A percentile compares a stretch with the other conserved stretches of the same genome.
Conservation (phyloP, 1,284 basidiomycete genomes). For the Sanghuangporus weigelae region DNA sequence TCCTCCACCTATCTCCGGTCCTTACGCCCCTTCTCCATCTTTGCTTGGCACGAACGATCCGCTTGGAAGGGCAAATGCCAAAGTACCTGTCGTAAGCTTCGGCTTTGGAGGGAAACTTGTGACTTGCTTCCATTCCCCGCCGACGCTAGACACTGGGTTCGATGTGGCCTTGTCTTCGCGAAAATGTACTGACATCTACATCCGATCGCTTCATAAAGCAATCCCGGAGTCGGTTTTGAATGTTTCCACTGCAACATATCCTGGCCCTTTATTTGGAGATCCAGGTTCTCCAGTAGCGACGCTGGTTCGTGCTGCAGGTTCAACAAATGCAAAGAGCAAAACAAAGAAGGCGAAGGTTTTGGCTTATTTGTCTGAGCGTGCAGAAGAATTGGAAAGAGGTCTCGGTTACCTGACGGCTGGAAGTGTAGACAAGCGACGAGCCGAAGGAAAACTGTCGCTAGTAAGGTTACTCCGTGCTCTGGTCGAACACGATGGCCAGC, state of each 20-base stretch:
- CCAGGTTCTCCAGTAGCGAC: slow-evolving; percentile 60
- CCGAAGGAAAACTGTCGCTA: slow-evolving; percentile 76
- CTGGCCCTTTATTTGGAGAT: slow-evolving; percentile 83
- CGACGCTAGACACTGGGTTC: slow-evolving; percentile 63
- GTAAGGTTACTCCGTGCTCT: slow-evolving; percentile 72
- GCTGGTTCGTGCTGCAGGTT: slow-evolving; percentile 59
- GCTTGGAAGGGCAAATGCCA: slow-evolving; percentile 65
- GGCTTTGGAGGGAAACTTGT: slow-evolving; percentile 87
- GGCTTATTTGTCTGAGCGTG: slow-evolving; percentile 72
- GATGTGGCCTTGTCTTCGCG: slow-evolving; percentile 73
- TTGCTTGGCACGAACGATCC: slow-evolving; percentile 80
- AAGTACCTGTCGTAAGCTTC: slow-evolving; percentile 79
- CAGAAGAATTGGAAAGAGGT: slow-evolving; percentile 72
- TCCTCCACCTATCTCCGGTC: slow-evolving; percentile 25
- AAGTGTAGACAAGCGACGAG: slow-evolving; percentile 47
- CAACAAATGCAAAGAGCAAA: slow-evolving; percentile 55
- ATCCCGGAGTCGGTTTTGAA: slow-evolving; percentile 66
- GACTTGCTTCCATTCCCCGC: slow-evolving; percentile 78
- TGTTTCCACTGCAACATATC: slow-evolving; percentile 55
- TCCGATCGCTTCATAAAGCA: slow-evolving; percentile 63
- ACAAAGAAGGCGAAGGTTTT: slow-evolving; percentile 78
- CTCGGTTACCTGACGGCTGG: slow-evolving; percentile 64
- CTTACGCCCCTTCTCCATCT: slow-evolving; percentile 72
- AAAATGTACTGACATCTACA: slow-evolving; percentile 62
- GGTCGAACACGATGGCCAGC: slow-evolving; percentile 81